Percentiles rank a stretch among this genome's conserved stretches.
These are phyloP conservation scores for Fusarium drepaniforme DNA, from an alignment of 2,329 filamentous ascomycete species.

Conservation along the genomic window DNA sequence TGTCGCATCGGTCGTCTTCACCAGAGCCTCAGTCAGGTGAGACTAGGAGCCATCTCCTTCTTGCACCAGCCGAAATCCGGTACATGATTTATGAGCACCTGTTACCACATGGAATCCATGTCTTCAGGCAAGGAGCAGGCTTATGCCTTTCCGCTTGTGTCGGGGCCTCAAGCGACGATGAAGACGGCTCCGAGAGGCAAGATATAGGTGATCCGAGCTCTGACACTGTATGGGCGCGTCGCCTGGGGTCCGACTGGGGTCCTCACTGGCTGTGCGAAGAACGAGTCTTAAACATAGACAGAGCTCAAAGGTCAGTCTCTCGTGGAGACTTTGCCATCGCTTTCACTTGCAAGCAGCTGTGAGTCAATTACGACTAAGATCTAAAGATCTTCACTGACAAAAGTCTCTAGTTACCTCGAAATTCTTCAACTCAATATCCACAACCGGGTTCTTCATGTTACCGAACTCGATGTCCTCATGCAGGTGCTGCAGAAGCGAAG, in stretches of 20 bases:
- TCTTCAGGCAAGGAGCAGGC: background rate
- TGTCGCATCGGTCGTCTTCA: background rate
- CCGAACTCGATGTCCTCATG: background rate
- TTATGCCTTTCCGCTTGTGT: background rate
- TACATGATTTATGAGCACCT: background rate
- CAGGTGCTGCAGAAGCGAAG: background rate
- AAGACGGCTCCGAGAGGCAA: background rate
- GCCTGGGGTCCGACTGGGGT: background rate
- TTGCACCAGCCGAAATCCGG: background rate
- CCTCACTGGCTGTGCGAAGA: background rate
- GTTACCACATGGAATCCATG: background rate
- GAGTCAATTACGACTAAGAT: background rate
- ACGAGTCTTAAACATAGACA: background rate
- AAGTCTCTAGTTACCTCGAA: background rate
- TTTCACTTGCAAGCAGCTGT: slow-evolving; percentile 1
- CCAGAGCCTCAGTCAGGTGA: background rate
- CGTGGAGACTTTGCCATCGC: background rate
- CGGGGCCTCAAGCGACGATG: background rate
- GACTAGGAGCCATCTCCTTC: background rate
- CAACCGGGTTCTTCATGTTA: background rate
- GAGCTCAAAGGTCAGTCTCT: background rate
- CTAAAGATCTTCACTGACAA: background rate
- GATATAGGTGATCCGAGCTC: background rate
- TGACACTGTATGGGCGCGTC: background rate
- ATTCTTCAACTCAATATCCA: background rate